Base-by-base conservation (phyloP, 2,329 filamentous ascomycete species). In the Paraphaeosphaeria minitans region DNA sequence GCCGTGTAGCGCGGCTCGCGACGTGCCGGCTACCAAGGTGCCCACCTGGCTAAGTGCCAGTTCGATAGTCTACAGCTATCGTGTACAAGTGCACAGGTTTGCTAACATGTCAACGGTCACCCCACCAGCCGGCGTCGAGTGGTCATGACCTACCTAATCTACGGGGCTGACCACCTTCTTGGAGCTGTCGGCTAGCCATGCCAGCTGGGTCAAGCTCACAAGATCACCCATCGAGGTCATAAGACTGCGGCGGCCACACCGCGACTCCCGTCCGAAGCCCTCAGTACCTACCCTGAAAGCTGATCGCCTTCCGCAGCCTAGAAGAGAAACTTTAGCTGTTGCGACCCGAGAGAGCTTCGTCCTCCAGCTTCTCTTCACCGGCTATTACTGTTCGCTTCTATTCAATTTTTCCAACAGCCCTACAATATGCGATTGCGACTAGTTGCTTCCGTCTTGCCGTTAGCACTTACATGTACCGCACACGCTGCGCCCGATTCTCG, bases 71-170 rank as follows among this genome's bases (percentile, higher is more conserved):
- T n/a, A 22, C 50, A 53, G 19, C 27, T 53, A 27, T 42, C 61
- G 56, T 56, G 56, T 55, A 43, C 41, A 35, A 24, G 16, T 33
- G n/a, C 21, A 27, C 51, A 14, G 4, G 51, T 45, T 53, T 45
- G 51, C 51, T 35, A 45, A 45, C 41, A 22, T 42, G 51, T 21
- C 16, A 53, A 42, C 39, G 41, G 41, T 12, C 27, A 35, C 56
- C 65, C 60, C 58, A 59, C 65, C 59, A 53, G 48, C 61, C 60
- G 59, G 61, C 59, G 56, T 62, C 53, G 59, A 67, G 66, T 59
- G 68, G 66, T 65, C 69, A 71, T 69, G 66, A 71, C 69, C 69
- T 69, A 67, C 69, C 70, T 69, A 65, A 71, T 68, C 69, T 69
- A 67, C 60, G 60, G 64, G 63, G 67, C 68, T 69, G 66, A 67